A percentile compares a stretch with the other conserved stretches of the same genome.
Conservation (phyloP, 129 eudicot species). For the Dittrichia graveolens region DNA sequence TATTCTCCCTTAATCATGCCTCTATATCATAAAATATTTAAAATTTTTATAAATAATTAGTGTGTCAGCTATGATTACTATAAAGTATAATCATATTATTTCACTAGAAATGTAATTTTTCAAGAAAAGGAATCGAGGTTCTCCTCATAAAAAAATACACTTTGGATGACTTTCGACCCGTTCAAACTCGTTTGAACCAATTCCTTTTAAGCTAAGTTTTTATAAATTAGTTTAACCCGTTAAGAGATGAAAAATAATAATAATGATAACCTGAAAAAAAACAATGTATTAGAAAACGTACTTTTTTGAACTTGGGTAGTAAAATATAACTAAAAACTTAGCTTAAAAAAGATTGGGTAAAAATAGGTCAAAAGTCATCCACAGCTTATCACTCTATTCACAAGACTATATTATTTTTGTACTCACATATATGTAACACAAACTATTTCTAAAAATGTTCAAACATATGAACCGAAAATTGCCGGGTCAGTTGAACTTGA, state of each 20-base stretch:
- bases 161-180: neutral
- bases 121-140: neutral
- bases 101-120: neutral
- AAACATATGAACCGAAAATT: too few relatives aligned
- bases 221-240: neutral
- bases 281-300: too few relatives aligned
- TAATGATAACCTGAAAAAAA: neutral
- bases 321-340: too few relatives aligned
- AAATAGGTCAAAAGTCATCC: neutral
- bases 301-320: too few relatives aligned
- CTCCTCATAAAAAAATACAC: neutral
- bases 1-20: too few relatives aligned
- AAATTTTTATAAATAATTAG: too few relatives aligned
- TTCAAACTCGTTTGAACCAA: neutral
- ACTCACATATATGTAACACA: neutral
- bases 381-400: neutral
- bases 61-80: too few relatives aligned
- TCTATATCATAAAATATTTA: too few relatives aligned
- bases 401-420: neutral
- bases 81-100: too few relatives aligned
- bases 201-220: neutral
- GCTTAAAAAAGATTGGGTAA: neutral
- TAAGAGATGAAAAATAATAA: neutral
- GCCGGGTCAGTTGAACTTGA: neutral
- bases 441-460: neutral